Conservation (phyloP, 768 basidiomycete genomes). For the Polyporus arcularius region DNA sequence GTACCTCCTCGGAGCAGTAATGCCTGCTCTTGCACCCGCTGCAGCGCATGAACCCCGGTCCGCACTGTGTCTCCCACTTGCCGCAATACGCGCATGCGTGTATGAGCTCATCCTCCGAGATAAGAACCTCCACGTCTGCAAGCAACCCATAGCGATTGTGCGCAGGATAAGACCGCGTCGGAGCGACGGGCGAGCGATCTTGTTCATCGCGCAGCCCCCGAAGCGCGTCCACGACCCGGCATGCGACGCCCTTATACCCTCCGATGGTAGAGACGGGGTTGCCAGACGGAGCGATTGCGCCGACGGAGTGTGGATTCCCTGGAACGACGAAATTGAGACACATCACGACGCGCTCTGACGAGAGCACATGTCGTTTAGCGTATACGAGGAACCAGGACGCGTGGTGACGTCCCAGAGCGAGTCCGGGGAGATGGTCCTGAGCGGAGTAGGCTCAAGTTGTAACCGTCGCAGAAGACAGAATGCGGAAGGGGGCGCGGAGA, state of each 20-base stretch:
- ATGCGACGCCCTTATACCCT: not conserved
- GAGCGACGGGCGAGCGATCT: not conserved
- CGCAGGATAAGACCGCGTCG: not conserved
- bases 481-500: not conserved
- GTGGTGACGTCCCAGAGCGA: constrained; percentile 10
- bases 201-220: not conserved
- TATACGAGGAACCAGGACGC: constrained; percentile 11
- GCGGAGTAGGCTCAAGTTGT: not conserved
- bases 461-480: not conserved
- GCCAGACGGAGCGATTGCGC: not conserved
- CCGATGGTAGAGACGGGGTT: not conserved
- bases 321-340: constrained; percentile 3
- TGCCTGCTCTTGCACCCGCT: constrained; percentile 5
- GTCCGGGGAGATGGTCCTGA: not conserved
- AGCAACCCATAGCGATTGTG: not conserved
- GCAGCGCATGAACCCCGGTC: constrained; percentile 8
- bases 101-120: not conserved
- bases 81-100: constrained; percentile 11
- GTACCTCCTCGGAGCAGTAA: constrained; percentile 10
- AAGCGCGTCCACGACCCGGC: not conserved
- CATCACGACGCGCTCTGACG: not conserved
- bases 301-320: not conserved
- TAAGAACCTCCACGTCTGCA: not conserved
- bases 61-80: not conserved
- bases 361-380: not conserved